Evolutionary conservation across 805 yeast species (phyloP).

Genomic region (Candida multigemmis): DNA sequence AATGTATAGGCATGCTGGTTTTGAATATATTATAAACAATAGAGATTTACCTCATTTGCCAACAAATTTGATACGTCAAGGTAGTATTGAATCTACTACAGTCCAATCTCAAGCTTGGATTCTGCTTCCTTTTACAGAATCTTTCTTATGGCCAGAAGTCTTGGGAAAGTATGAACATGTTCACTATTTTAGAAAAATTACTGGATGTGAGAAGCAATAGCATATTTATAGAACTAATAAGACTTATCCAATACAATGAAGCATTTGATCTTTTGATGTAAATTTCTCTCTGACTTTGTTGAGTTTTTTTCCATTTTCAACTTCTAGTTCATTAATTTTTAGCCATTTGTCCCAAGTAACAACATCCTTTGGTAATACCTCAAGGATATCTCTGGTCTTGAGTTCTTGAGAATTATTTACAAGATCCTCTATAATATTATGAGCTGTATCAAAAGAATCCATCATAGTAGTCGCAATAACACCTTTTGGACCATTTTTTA

Average conservation of each 20-base stretch:
- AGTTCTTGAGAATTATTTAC: conserved; percentile 16
- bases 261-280: too few species aligned
- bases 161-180: conserved; percentile 21
- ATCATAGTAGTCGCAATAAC: conserved; percentile 87
- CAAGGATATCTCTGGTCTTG: conserved; percentile 10
- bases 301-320: conserved; percentile 31
- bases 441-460: conserved; percentile 72
- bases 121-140: conserved; percentile 1
- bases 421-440: conserved; percentile 49
- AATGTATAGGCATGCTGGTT: conserved; percentile 38
- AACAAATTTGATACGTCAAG: conserved; percentile 8
- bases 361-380: conserved; percentile 8
- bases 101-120: conserved; percentile 1
- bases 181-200: conserved; percentile 19
- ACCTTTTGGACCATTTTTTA: conserved; percentile 77
- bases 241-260: not conserved
- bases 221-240: too few species aligned
- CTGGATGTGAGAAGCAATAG: conserved; percentile 17
- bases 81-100: conserved; percentile 1
- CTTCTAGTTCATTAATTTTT: conserved; percentile 45
- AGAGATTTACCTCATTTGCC: conserved; percentile 26
- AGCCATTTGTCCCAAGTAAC: conserved; percentile 66
- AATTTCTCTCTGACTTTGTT: conserved; percentile 58
- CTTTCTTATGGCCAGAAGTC: conserved; percentile 11
- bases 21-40: conserved; percentile 37